Percentiles rank a stretch among this genome's conserved stretches.
phyloP scores from a whole-genome alignment of 176 grass and related monocot genomes.

The bread wheat (Triticum aestivum) region IWGSC_CS_RefSeq_v2.1 NC_057813.1:3081053-3081552 shows the following conservation, averaged over 20 bases:
- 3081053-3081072: no score
- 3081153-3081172: not conserved
- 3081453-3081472: constrained; percentile 55
- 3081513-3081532: constrained; percentile 33
- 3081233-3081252: constrained; percentile 45
- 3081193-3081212: constrained; percentile 37
- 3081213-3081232: constrained; percentile 22
- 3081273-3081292: constrained; percentile 53
- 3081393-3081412: constrained; percentile 1
- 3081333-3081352: not conserved
- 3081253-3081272: constrained; percentile 52
- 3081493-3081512: constrained; percentile 52
- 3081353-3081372: constrained; percentile 47
- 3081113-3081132: no score
- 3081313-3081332: constrained; percentile 27
- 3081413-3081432: constrained; percentile 37
- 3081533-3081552: constrained; percentile 44
- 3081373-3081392: constrained; percentile 52
- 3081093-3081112: no score
- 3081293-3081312: constrained; percentile 21
- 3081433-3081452: constrained; percentile 60
- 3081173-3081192: constrained; percentile 18
- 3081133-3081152: not conserved
- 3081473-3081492: constrained; percentile 22
- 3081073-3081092: no score